phyloP scores from a whole-genome alignment of 2,329 filamentous ascomycete genomes.

The Plenodomus tracheiphilus region DNA sequence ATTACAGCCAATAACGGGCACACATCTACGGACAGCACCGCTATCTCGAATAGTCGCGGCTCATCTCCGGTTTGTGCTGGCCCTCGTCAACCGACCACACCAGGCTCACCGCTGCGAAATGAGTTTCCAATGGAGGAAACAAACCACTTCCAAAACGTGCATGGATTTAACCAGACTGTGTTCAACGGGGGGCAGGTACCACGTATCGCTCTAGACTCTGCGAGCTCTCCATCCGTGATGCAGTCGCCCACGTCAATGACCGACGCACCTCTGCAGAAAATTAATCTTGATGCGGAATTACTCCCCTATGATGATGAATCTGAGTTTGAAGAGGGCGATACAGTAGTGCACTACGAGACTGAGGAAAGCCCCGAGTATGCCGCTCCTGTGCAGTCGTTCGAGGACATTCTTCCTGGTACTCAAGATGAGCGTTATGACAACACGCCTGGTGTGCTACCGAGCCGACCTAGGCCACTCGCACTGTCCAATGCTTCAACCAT shows the following conservation, averaged over 20 bases:
- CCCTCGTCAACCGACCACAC: neutral
- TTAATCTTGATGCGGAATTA: conserved; percentile 4
- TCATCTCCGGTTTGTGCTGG: neutral
- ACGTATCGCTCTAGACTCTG: neutral
- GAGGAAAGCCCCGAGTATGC: conserved; percentile 13
- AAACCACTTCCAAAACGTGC: neutral
- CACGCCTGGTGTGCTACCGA: conserved; percentile 4
- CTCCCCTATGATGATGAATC: conserved; percentile 26
- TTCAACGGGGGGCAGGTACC: neutral
- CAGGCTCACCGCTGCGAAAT: neutral
- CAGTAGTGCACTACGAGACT: conserved; percentile 35
- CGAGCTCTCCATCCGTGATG: neutral
- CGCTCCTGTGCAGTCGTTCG: conserved; percentile 2
- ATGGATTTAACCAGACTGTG: neutral
- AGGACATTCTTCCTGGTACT: conserved; percentile 4
- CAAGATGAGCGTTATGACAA: conserved; percentile 3
- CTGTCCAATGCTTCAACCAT: conserved; percentile 25
- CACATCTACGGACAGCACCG: neutral
- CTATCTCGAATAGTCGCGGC: neutral
- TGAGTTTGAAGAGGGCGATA: conserved; percentile 42
- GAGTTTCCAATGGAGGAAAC: neutral
- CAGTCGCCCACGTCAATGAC: neutral
- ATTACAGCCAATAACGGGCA: neutral
- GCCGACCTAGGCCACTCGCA: conserved; percentile 4
- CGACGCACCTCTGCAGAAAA: neutral